phyloP scores from a whole-genome alignment of 306 rosid species.

The Vigna radiata region DNA sequence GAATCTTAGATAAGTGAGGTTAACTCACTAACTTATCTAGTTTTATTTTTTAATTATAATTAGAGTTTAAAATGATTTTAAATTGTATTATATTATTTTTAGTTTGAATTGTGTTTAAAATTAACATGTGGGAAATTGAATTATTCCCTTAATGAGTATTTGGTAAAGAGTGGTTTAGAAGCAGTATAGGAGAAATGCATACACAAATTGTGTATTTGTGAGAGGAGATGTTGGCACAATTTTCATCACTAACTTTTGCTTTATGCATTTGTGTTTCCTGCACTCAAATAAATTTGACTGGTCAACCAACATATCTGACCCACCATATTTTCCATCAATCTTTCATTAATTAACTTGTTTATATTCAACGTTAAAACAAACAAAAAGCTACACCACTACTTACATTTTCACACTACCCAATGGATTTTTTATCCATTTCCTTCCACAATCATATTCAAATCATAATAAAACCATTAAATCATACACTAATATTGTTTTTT shows the following conservation, averaged over 20 bases:
- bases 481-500: background rate
- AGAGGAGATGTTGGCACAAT: constrained; percentile 47
- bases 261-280: constrained; percentile 46
- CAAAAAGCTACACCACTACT: constrained; percentile 29
- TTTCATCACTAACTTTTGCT: constrained; percentile 48
- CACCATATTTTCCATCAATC: constrained; percentile 37
- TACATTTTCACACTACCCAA: constrained; percentile 56
- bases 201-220: background rate
- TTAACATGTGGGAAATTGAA: too few species aligned
- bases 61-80: too few species aligned
- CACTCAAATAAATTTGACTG: constrained; percentile 60
- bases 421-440: constrained; percentile 40
- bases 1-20: too few species aligned
- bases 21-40: too few species aligned
- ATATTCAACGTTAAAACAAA: constrained; percentile 8
- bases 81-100: too few species aligned
- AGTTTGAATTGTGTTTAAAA: too few species aligned
- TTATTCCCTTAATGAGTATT: too few species aligned
- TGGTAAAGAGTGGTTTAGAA: too few species aligned
- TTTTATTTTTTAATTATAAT: too few species aligned
- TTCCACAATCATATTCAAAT: constrained; percentile 37
- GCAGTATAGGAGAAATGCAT: too few species aligned
- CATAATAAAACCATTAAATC: constrained; percentile 45
- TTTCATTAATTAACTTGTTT: constrained; percentile 7
- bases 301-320: constrained; percentile 65